Evolutionary conservation across 257 asterid genomes (phyloP).

Genomic region (Lycium barbarum): DNA sequence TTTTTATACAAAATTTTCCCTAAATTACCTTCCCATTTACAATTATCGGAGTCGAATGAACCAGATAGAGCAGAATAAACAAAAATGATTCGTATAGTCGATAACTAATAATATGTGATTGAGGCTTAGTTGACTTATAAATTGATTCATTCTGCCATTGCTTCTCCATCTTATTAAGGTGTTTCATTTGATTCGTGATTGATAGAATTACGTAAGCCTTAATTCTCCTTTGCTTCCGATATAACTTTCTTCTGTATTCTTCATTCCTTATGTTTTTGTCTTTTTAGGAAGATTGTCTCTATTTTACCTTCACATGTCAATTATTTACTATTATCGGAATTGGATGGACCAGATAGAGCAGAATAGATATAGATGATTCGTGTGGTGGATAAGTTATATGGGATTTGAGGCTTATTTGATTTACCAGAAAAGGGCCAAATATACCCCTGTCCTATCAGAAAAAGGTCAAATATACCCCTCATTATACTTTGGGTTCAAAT

Average conservation of each 20-base stretch:
- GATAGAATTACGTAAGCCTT: too few species aligned
- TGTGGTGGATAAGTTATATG: too few species aligned
- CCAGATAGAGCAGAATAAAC: not conserved
- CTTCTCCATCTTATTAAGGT: not conserved
- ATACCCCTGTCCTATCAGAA: too few species aligned
- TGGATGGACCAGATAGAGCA: not conserved
- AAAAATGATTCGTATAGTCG: not conserved
- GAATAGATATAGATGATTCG: not conserved
- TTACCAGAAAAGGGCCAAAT: too few species aligned
- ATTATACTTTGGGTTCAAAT: too few species aligned
- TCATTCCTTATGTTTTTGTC: not conserved
- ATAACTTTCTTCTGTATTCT: too few species aligned
- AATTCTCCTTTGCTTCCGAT: too few species aligned
- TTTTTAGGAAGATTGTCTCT: too few species aligned
- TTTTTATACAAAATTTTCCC: too few species aligned
- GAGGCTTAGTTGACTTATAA: not conserved
- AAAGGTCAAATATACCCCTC: too few species aligned
- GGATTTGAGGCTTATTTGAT: too few species aligned
- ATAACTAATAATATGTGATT: too few species aligned
- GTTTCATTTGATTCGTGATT: not conserved
- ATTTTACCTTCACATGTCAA: not conserved
- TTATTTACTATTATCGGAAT: not conserved
- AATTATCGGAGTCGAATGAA: not conserved
- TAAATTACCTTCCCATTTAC: not conserved
- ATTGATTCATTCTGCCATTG: not conserved